Conservation (phyloP, 2,329 filamentous ascomycete genomes). For the Fusarium denticulatum region DNA sequence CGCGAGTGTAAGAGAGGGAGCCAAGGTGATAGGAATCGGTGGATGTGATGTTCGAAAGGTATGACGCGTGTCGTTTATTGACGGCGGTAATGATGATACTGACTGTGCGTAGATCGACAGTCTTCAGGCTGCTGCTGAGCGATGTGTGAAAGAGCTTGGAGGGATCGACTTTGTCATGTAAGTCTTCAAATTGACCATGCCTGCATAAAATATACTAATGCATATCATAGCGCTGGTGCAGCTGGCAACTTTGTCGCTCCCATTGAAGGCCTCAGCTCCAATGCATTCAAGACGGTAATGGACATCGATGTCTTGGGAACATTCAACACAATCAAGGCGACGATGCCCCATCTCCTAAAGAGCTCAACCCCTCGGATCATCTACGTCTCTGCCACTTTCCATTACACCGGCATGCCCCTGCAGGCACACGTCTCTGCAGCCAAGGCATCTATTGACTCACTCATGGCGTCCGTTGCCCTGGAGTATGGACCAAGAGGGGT, state of each 20-base stretch:
- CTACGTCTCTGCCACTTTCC: conserved; percentile 89
- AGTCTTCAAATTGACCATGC: conserved; percentile 42
- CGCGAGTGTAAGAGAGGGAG: conserved; percentile 77
- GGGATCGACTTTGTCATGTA: conserved; percentile 93
- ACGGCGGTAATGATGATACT: neutral
- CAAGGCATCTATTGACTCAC: conserved; percentile 89
- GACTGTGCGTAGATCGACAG: conserved; percentile 42
- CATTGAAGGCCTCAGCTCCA: conserved; percentile 81
- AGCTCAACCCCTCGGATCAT: conserved; percentile 85
- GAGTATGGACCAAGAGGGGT: conserved; percentile 91
- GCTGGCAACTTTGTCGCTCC: conserved; percentile 96
- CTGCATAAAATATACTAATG: neutral
- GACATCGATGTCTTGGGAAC: conserved; percentile 96
- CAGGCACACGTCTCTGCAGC: conserved; percentile 92
- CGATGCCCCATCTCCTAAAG: conserved; percentile 79
- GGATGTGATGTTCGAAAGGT: conserved; percentile 80
- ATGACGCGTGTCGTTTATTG: conserved; percentile 2
- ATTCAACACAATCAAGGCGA: conserved; percentile 95
- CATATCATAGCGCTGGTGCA: conserved; percentile 76
- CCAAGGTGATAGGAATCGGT: conserved; percentile 88
- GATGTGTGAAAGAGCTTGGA: conserved; percentile 84
- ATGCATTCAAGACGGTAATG: conserved; percentile 94
- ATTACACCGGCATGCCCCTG: conserved; percentile 86
- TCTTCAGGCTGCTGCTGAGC: conserved; percentile 74
- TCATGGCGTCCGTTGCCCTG: conserved; percentile 81